phyloP scores from a whole-genome alignment of 75 land plant genomes.

The Cunninghamia lanceolata region DNA sequence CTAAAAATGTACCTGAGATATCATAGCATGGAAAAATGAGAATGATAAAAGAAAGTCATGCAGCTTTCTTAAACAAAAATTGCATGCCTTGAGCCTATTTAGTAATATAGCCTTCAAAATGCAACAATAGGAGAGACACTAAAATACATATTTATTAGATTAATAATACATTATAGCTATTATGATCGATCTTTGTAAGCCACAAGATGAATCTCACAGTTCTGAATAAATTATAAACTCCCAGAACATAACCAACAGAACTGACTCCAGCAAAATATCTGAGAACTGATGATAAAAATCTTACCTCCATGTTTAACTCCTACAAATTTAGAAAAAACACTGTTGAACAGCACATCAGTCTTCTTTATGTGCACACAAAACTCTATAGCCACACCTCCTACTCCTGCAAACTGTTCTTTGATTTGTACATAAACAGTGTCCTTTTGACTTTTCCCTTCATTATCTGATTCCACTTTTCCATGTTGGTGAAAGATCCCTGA shows the following conservation, averaged over 20 bases:
- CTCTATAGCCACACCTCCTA: conserved; percentile 99
- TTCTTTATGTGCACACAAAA: conserved; percentile 90
- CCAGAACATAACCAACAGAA: background rate
- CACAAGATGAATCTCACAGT: background rate
- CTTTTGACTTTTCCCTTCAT: conserved; percentile 9
- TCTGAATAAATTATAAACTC: background rate
- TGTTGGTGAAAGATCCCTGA: no score
- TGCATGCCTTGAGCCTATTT: background rate
- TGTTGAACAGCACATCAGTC: conserved; percentile 86
- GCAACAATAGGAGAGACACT: background rate
- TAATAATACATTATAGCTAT: background rate
- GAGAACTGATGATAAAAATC: background rate
- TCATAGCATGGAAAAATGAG: background rate
- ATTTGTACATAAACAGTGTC: conserved; percentile 37
- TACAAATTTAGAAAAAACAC: conserved; percentile 76
- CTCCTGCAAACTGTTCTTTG: conserved; percentile 93
- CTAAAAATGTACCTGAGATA: conserved; percentile 83
- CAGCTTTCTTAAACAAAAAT: background rate
- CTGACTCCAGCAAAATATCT: background rate
- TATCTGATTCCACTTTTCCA: conserved; percentile 23
- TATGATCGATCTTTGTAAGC: background rate
- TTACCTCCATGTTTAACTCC: conserved; percentile 86
- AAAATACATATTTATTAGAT: background rate
- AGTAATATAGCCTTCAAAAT: background rate
- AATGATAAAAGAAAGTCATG: background rate